These are phyloP conservation scores for Leccinum incarnatum DNA, from an alignment of 768 basidiomycete genomes.

Conservation along the genomic window DNA sequence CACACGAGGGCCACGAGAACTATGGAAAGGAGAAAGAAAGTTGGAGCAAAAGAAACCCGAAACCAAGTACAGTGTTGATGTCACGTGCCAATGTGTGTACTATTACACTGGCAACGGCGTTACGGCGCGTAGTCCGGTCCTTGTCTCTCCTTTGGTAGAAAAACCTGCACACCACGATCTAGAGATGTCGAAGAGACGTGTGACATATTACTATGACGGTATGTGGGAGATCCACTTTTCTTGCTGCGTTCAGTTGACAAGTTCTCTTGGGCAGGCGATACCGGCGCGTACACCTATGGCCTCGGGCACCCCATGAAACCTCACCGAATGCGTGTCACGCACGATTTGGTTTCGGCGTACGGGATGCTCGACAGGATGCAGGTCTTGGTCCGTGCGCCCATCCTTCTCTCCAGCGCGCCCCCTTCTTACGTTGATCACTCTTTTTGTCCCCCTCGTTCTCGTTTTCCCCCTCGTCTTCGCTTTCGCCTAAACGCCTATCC, in stretches of 20 bases:
- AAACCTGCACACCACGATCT: neutral
- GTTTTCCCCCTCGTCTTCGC: neutral
- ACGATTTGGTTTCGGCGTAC: constrained; percentile 88
- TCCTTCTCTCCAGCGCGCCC: neutral
- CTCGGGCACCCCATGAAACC: constrained; percentile 95
- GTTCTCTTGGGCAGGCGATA: constrained; percentile 49
- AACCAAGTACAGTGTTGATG: too few relatives aligned
- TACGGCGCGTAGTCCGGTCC: too few relatives aligned
- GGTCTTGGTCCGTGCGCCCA: constrained; percentile 55
- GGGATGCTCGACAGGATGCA: constrained; percentile 95
- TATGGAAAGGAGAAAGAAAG: too few relatives aligned
- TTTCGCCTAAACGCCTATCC: neutral
- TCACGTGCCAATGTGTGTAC: too few relatives aligned
- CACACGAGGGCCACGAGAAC: too few relatives aligned
- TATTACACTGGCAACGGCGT: too few relatives aligned
- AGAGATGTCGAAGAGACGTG: constrained; percentile 59
- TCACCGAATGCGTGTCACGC: constrained; percentile 90
- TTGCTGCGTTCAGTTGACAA: neutral
- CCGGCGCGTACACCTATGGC: constrained; percentile 78
- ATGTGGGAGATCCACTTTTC: constrained; percentile 14
- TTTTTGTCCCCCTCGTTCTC: neutral
- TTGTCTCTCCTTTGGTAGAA: too few relatives aligned
- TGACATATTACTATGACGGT: constrained; percentile 82
- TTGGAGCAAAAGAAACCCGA: too few relatives aligned
- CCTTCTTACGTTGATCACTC: neutral